These are phyloP conservation scores for Cladosporium sp. DNA, from an alignment of 2,329 filamentous ascomycete genomes.

Conservation along the genomic window DNA sequence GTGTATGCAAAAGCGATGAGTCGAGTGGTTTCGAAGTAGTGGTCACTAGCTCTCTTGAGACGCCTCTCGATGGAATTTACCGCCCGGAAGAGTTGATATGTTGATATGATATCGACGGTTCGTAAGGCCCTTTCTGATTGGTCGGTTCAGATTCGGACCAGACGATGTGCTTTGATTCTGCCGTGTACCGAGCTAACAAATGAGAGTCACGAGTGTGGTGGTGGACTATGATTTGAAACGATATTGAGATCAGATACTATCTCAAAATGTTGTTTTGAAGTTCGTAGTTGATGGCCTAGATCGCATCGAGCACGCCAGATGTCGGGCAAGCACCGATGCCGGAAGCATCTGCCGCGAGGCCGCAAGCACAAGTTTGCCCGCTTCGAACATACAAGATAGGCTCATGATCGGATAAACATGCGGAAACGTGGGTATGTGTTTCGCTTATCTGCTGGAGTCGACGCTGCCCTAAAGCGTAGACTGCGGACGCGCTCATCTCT, in stretches of 20 bases:
- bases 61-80: too few species aligned
- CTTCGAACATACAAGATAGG: not conserved
- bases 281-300: too few species aligned
- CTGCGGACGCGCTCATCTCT: too few species aligned
- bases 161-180: not conserved
- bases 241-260: not conserved
- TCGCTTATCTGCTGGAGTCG: not conserved
- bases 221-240: too few species aligned
- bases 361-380: not conserved
- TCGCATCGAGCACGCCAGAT: constrained; percentile 1
- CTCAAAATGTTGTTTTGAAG: not conserved
- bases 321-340: constrained; percentile 12
- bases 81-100: not conserved
- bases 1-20: too few species aligned
- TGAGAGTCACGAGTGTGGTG: too few species aligned
- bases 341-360: not conserved
- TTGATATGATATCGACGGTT: not conserved
- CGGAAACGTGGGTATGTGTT: not conserved
- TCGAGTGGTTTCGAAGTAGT: too few species aligned
- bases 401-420: not conserved
- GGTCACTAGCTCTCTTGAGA: not conserved
- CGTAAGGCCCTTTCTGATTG: not conserved
- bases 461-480: too few species aligned
- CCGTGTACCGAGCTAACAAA: too few species aligned
- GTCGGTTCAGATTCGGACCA: not conserved